These are phyloP conservation scores for Ustilago tritici DNA, from an alignment of 1,284 basidiomycete species.

Conservation along the genomic window DNA sequence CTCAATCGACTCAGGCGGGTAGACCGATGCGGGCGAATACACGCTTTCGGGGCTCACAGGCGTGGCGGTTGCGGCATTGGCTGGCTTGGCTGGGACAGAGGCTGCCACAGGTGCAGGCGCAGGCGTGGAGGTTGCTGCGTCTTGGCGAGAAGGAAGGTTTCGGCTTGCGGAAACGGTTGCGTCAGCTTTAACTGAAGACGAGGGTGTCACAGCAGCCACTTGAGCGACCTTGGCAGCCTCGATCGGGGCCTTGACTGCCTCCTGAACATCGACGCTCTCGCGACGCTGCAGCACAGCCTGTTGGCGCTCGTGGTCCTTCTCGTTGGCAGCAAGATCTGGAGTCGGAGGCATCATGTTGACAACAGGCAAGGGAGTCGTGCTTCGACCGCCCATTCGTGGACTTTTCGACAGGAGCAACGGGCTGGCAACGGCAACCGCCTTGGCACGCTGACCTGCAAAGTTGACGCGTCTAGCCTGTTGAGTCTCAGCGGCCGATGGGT, in stretches of 20 bases:
- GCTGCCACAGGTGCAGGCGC: slow-evolving; percentile 14
- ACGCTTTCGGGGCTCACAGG: slow-evolving; percentile 46
- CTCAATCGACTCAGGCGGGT: slow-evolving; percentile 30
- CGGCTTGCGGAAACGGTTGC: neutral
- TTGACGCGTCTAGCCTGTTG: slow-evolving; percentile 54
- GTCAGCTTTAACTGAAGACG: neutral
- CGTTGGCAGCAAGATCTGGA: slow-evolving; percentile 48
- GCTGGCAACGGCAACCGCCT: slow-evolving; percentile 50
- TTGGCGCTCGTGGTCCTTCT: slow-evolving; percentile 26
- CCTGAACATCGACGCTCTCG: slow-evolving; percentile 15
- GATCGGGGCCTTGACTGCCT: slow-evolving; percentile 6
- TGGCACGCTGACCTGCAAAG: slow-evolving; percentile 44
- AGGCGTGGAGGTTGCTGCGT: slow-evolving; percentile 23
- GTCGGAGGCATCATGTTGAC: slow-evolving; percentile 66
- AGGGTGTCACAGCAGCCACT: neutral
- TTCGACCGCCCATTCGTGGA: slow-evolving; percentile 29
- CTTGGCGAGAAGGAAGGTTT: slow-evolving; percentile 16
- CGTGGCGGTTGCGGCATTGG: slow-evolving; percentile 4
- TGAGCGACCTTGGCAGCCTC: slow-evolving; percentile 13
- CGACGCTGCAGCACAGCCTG: slow-evolving; percentile 16
- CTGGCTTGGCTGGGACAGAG: neutral
- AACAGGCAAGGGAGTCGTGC: slow-evolving; percentile 41
- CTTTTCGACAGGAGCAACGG: slow-evolving; percentile 48
- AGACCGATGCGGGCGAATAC: slow-evolving; percentile 45
- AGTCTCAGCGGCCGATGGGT: slow-evolving; percentile 28